Evolutionary conservation across 306 rosid genomes (phyloP).

Genomic region (Vicia villosa): DNA sequence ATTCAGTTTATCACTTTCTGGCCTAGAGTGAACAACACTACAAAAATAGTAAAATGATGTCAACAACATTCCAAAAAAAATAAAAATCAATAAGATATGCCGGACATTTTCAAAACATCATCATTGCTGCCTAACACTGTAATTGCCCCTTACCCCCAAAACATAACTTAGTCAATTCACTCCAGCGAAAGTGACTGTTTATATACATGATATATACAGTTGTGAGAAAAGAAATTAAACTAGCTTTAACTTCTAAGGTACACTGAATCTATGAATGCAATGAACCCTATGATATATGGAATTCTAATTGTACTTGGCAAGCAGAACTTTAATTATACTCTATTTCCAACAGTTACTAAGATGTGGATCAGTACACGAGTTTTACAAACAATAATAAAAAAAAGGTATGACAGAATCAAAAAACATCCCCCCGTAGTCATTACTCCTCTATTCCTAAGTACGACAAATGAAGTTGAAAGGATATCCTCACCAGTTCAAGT

Average conservation of each 20-base stretch:
- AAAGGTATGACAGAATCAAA: constrained; percentile 17
- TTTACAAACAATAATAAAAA: constrained; percentile 17
- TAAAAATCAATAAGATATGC: constrained; percentile 5
- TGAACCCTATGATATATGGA: background rate
- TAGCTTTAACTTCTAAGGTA: background rate
- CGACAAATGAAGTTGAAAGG: constrained; percentile 24
- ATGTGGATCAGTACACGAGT: constrained; percentile 17
- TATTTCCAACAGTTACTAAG: constrained; percentile 1
- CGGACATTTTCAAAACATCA: background rate
- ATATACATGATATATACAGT: background rate
- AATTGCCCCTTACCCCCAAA: constrained; percentile 10
- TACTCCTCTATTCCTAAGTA: constrained; percentile 16
- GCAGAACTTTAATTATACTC: background rate
- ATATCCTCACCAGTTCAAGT: constrained; percentile 83
- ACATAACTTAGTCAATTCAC: constrained; percentile 20
- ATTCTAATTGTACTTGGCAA: background rate
- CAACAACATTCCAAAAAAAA: constrained; percentile 4
- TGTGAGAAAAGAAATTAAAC: background rate
- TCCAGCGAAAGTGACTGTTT: background rate
- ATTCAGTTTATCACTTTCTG: background rate
- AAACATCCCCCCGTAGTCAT: constrained; percentile 10
- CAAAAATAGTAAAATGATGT: constrained; percentile 6
- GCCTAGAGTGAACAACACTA: background rate
- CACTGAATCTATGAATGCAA: background rate
- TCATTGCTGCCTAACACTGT: background rate